phyloP scores from a whole-genome alignment of 1,284 basidiomycete genomes.

The Malassezia brasiliensis region DNA sequence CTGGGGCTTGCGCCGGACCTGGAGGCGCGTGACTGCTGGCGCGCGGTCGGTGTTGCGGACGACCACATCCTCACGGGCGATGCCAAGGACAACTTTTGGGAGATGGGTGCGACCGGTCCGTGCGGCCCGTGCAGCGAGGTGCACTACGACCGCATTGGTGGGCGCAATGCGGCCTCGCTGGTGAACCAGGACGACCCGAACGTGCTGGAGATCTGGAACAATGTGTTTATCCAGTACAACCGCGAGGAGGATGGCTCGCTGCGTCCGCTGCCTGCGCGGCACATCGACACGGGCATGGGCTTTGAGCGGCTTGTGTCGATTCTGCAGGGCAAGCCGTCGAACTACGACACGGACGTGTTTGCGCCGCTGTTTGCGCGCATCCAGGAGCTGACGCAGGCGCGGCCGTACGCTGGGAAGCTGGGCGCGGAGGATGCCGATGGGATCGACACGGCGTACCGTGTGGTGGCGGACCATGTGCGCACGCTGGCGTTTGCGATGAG shows the following conservation, averaged over 20 bases:
- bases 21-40: constrained; percentile 74
- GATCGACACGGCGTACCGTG: constrained; percentile 92
- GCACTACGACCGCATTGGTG: constrained; percentile 90
- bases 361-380: constrained; percentile 77
- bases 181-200: constrained; percentile 93
- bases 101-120: constrained; percentile 96
- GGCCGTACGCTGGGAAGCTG: constrained; percentile 78
- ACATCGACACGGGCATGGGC: constrained; percentile 97
- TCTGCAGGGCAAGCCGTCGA: constrained; percentile 79
- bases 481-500: constrained; percentile 90
- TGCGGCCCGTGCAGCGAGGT: constrained; percentile 97
- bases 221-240: constrained; percentile 98
- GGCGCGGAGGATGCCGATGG: constrained; percentile 87
- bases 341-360: constrained; percentile 97
- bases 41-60: constrained; percentile 72
- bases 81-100: constrained; percentile 99
- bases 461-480: constrained; percentile 91
- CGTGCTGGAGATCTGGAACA: constrained; percentile 98
- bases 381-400: constrained; percentile 76
- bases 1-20: constrained; percentile 78
- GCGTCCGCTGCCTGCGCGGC: constrained; percentile 73
- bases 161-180: constrained; percentile 76
- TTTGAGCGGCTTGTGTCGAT: constrained; percentile 94
- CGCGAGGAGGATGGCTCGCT: constrained; percentile 79
- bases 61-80: constrained; percentile 86